These are phyloP conservation scores for Brassica rapa DNA, from an alignment of 345 rosid species.

Conservation along the genomic window DNA sequence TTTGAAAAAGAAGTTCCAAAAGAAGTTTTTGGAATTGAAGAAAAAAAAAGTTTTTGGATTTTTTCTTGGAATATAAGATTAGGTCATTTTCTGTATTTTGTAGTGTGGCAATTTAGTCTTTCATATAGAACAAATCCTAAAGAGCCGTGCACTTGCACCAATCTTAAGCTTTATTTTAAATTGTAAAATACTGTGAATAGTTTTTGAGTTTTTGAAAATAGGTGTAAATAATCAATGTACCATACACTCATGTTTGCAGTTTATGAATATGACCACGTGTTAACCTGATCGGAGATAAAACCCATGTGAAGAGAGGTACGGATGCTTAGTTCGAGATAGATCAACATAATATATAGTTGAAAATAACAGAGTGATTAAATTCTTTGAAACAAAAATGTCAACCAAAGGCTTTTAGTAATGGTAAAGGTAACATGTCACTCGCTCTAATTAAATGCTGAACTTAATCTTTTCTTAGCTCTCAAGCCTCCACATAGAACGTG, in stretches of 20 bases:
- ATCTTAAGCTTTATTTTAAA: neutral
- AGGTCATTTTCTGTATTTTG: neutral
- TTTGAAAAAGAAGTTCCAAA: neutral
- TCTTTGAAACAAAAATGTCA: slow-evolving; percentile 12
- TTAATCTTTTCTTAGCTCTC: neutral
- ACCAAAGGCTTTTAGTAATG: slow-evolving; percentile 15
- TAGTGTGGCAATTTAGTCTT: neutral
- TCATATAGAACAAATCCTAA: neutral
- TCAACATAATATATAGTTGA: slow-evolving; percentile 5
- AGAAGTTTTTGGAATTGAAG: neutral
- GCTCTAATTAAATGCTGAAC: slow-evolving; percentile 13
- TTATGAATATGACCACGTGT: slow-evolving; percentile 18
- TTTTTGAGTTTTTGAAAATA: neutral
- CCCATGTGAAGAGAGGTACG: slow-evolving; percentile 24
- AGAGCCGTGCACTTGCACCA: neutral
- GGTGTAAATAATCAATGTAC: neutral
- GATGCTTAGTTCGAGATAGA: slow-evolving; percentile 31
- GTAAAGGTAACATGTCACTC: slow-evolving; percentile 6
- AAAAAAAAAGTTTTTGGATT: too few species aligned
- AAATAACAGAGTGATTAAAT: neutral
- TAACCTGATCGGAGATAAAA: slow-evolving; percentile 1
- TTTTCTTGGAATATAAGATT: neutral
- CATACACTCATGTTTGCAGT: neutral
- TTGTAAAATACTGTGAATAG: neutral
- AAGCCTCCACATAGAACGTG: slow-evolving; percentile 7